phyloP scores from a whole-genome alignment of 164 flowering plant species.

The Dillenia suffruticosa region DNA sequence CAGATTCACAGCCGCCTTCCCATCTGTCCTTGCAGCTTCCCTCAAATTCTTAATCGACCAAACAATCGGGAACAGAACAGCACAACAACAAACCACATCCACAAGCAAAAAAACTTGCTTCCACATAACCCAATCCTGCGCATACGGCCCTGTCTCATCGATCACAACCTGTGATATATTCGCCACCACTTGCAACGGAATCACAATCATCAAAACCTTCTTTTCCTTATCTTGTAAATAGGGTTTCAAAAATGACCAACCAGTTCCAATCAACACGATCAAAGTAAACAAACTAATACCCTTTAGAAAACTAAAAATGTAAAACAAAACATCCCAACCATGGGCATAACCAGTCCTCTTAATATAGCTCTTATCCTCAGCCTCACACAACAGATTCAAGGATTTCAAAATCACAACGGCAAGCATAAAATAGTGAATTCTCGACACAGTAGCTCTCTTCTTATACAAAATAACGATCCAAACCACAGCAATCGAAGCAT shows the following conservation, averaged over 20 bases:
- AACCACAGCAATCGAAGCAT: neutral
- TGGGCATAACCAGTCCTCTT: constrained; percentile 9
- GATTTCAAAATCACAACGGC: neutral
- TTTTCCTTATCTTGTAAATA: constrained; percentile 12
- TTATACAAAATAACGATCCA: neutral
- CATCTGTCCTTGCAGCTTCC: constrained; percentile 8
- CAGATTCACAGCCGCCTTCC: constrained; percentile 12
- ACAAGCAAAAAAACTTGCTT: constrained; percentile 10
- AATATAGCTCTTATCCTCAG: constrained; percentile 8
- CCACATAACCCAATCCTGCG: constrained; percentile 8
- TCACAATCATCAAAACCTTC: constrained; percentile 15
- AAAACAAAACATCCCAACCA: constrained; percentile 13
- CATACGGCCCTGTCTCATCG: constrained; percentile 8
- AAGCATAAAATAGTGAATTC: constrained; percentile 2
- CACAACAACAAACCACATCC: constrained; percentile 11
- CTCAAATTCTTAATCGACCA: constrained; percentile 7
- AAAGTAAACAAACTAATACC: constrained; percentile 11
- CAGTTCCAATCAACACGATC: constrained; percentile 13
- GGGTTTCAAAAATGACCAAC: constrained; percentile 13
- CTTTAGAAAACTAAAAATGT: constrained; percentile 10
- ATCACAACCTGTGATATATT: constrained; percentile 6
- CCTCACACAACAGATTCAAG: constrained; percentile 10
- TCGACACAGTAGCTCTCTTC: neutral
- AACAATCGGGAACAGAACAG: constrained; percentile 7
- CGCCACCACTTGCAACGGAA: constrained; percentile 9